Percentiles rank a stretch among this genome's conserved stretches.
Evolutionary conservation across 768 basidiomycete species (phyloP).

Genomic region (Mycena olivaceomarginata): DNA sequence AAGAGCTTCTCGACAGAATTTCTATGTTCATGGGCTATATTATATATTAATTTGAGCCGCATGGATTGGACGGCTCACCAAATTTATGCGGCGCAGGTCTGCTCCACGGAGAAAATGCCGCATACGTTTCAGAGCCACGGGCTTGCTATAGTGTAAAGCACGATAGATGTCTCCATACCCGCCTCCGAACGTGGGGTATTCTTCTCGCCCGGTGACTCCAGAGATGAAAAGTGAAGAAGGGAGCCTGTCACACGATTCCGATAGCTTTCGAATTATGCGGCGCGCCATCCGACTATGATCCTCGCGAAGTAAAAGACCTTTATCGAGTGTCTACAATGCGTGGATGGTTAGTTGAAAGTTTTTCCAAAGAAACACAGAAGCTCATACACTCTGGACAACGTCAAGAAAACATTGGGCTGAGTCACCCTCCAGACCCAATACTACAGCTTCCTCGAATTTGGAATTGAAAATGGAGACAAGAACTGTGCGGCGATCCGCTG

Average conservation of each 20-base stretch:
- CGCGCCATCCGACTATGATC: conserved; percentile 7
- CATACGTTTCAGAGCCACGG: conserved; percentile 16
- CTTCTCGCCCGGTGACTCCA: not conserved
- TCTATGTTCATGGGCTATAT: conserved; percentile 32
- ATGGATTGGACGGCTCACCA: not conserved
- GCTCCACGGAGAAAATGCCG: conserved; percentile 4
- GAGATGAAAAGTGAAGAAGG: conserved; percentile 18
- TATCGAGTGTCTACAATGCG: conserved; percentile 5
- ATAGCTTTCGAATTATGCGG: conserved; percentile 19
- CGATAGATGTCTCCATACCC: conserved; percentile 45
- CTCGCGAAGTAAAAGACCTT: not conserved
- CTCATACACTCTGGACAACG: conserved; percentile 5
- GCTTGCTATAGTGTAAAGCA: conserved; percentile 19
- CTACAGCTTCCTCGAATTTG: not conserved
- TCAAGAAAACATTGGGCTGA: conserved; percentile 23
- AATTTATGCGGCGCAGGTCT: conserved; percentile 8
- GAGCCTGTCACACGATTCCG: conserved; percentile 9
- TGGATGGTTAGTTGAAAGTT: not conserved
- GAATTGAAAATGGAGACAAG: conserved; percentile 16
- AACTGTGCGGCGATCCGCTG: conserved; percentile 9
- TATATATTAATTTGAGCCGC: not conserved
- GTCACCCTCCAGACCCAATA: conserved; percentile 2
- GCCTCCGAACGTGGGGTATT: conserved; percentile 34
- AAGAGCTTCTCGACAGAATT: conserved; percentile 51
- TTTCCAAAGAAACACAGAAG: not conserved